Percentiles rank a stretch among this genome's conserved stretches.
Conservation (phyloP, 441 rosid genomes). For the Croton laevigatus region DNA sequence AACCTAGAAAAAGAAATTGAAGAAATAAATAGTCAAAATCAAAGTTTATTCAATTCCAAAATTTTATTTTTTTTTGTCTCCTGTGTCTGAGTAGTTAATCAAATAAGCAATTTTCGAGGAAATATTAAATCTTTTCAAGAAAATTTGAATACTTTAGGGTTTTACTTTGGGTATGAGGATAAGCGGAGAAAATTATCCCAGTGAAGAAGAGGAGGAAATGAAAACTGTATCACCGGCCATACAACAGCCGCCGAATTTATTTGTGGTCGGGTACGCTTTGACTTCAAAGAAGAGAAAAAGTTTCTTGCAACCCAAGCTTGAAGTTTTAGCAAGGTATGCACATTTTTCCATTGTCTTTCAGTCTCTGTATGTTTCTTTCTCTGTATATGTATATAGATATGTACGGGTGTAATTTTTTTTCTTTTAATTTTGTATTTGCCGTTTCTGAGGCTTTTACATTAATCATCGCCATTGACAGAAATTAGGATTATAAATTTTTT, state of each 20-base stretch:
- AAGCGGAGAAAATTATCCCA: constrained; percentile 36
- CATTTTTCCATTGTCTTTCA: background rate
- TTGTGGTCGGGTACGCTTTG: constrained; percentile 76
- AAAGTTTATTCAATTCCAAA: too few relatives aligned
- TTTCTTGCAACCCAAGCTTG: constrained; percentile 84
- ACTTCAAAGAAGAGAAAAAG: constrained; percentile 83
- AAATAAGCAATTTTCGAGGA: background rate
- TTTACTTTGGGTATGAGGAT: constrained; percentile 47
- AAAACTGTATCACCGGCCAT: constrained; percentile 13
- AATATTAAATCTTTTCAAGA: background rate
- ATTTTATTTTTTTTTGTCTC: too few relatives aligned
- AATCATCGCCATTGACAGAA: background rate
- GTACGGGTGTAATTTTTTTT: background rate
- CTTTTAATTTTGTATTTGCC: background rate
- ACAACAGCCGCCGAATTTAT: constrained; percentile 35
- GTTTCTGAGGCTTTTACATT: background rate
- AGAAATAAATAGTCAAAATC: too few relatives aligned
- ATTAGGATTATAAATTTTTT: background rate
- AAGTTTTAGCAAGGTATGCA: constrained; percentile 61
- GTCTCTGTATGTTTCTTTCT: background rate
- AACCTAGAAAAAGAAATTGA: background rate
- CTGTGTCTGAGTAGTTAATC: background rate
- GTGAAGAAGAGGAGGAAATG: constrained; percentile 21
- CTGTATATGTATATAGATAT: background rate
- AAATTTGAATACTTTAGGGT: background rate